Percentiles rank a stretch among this genome's conserved stretches.
Evolutionary conservation across 306 rosid species (phyloP).

Genomic region (Biancaea sappan): DNA sequence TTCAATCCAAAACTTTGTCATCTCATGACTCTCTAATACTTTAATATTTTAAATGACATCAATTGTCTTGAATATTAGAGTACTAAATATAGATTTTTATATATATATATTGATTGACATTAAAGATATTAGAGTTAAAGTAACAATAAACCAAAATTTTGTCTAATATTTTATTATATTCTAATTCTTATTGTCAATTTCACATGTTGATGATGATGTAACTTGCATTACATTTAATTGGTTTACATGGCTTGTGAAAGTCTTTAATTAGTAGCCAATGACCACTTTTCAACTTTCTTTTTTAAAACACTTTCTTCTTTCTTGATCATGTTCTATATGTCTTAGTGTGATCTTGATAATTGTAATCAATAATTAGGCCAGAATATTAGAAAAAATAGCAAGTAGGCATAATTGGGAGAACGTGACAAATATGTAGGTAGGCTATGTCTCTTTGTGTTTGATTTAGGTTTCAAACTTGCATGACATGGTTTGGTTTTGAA

Average conservation of each 20-base stretch:
- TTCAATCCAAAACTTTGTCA: too few species aligned
- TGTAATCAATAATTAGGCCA: background rate
- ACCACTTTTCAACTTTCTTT: too few species aligned
- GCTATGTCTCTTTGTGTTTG: background rate
- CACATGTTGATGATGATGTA: conserved; percentile 8
- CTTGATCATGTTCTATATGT: background rate
- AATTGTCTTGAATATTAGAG: too few species aligned
- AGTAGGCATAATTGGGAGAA: background rate
- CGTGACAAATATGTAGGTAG: background rate
- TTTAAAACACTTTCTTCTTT: too few species aligned
- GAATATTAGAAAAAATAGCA: conserved; percentile 19
- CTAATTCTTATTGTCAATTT: background rate
- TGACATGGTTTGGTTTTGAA: background rate
- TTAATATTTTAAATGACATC: too few species aligned
- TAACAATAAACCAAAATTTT: too few species aligned
- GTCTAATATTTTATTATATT: conserved; percentile 17
- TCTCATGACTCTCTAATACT: too few species aligned
- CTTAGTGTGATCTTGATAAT: background rate
- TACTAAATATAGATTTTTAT: too few species aligned
- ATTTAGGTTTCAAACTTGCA: conserved; percentile 33
- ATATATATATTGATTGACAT: too few species aligned
- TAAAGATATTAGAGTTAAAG: too few species aligned
- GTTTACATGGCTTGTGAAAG: conserved; percentile 27
- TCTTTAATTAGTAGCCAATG: too few species aligned
- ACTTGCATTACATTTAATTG: conserved; percentile 11